Base-by-base conservation (phyloP, 805 yeast species). In the Candida orba region DNA sequence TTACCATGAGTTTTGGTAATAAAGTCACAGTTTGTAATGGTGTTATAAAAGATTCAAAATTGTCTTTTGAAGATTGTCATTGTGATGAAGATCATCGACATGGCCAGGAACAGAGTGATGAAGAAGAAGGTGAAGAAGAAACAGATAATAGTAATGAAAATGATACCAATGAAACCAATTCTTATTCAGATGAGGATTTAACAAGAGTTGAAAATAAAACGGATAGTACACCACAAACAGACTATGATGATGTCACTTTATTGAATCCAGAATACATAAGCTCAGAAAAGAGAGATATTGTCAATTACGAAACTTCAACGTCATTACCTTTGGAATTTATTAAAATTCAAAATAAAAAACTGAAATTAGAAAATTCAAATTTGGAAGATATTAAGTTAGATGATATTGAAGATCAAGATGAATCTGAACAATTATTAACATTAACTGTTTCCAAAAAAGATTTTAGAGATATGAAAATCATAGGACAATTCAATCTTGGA, bases 401-500 rank as follows among this genome's bases (percentile, higher is more conserved):
- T 42, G 71, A 76, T 43, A 67, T 78, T 15, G 64, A 66, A 6
- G 63, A 76, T 44, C 65, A 60, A 10, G 65, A 65, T 32, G 72
- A 70, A 34, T 86, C 83, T 8, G 90, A 84, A 48, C 65, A 69
- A 34, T 65, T 71, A 36, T 62, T 86, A 40, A 72, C 83, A 0
- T 64, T 83, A 42, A 75, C 76, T 1, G 78, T 91, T 2, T 68
- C 75, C 8, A 91, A 90, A 57, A 53, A 67, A 1, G 96, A 93
- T 53, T 93, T 93, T 55, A 52, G 60, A 4, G 59, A 71, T 4
- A 91, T 93, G 98, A 62, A 72, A 34, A 65, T 93, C 12, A 76
- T 91, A 7, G 99, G 99, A 0, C 99, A 93, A 63, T 93, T 93
- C 66, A 93, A 93, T 60, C 64, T 84, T n/a, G 99, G 98, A 0